phyloP scores from a whole-genome alignment of 1,284 basidiomycete genomes.

The Kwoniella shivajii region DNA sequence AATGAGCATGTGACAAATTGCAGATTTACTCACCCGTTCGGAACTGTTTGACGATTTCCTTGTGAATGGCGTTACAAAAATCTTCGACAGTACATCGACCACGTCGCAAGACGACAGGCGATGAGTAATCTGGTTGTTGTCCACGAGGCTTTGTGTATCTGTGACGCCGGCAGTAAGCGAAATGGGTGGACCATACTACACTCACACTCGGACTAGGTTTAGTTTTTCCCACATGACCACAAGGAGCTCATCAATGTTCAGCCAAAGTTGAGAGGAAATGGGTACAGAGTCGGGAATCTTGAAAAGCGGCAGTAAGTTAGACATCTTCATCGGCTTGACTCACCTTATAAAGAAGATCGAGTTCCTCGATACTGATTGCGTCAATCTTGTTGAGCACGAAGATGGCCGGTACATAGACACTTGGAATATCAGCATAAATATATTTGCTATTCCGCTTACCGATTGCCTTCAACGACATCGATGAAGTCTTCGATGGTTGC shows the following conservation, averaged over 20 bases:
- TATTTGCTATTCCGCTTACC: constrained; percentile 57
- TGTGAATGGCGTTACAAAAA: constrained; percentile 71
- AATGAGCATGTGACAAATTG: neutral
- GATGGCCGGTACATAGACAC: constrained; percentile 90
- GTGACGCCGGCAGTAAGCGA: too few species aligned
- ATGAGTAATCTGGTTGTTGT: constrained; percentile 80
- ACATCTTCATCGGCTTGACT: constrained; percentile 1
- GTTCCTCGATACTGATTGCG: constrained; percentile 96
- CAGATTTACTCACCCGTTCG: constrained; percentile 30
- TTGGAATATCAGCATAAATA: constrained; percentile 39
- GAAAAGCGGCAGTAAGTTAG: neutral
- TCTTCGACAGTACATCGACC: constrained; percentile 72
- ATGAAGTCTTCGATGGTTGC: constrained; percentile 98
- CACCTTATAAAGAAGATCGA: constrained; percentile 77
- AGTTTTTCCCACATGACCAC: constrained; percentile 88
- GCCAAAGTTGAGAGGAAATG: constrained; percentile 78
- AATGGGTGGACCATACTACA: too few species aligned
- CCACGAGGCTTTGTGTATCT: constrained; percentile 91
- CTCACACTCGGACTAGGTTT: constrained; percentile 79
- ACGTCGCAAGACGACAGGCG: constrained; percentile 67
- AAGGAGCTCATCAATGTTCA: constrained; percentile 94
- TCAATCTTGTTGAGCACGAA: constrained; percentile 88
- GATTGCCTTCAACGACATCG: constrained; percentile 90
- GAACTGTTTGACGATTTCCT: constrained; percentile 55
- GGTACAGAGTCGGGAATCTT: constrained; percentile 94